phyloP scores from a whole-genome alignment of 106 monocot species.

The Cymbidium sinense region DNA sequence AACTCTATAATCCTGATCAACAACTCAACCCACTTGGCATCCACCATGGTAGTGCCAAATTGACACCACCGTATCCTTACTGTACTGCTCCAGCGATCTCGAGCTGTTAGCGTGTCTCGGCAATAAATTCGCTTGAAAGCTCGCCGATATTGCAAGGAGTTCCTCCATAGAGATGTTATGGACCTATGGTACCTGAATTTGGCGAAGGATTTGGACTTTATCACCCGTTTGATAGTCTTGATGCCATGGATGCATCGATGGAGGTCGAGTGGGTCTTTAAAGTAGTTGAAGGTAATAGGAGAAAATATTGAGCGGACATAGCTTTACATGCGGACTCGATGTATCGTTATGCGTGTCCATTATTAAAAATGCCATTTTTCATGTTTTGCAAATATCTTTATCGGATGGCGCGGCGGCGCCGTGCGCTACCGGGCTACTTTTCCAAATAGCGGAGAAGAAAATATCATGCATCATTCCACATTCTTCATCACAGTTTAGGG shows the following conservation, averaged over 20 bases:
- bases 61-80: conserved; percentile 77
- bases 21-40: conserved; percentile 57
- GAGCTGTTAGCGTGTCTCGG: conserved; percentile 60
- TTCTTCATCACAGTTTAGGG: too few relatives aligned
- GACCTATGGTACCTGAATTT: conserved; percentile 52
- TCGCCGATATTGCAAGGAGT: conserved; percentile 48
- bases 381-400: too few relatives aligned
- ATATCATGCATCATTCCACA: too few relatives aligned
- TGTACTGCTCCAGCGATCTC: conserved; percentile 52
- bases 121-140: conserved; percentile 41
- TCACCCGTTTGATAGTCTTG: conserved; percentile 46
- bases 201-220: conserved; percentile 48
- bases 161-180: conserved; percentile 26
- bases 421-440: too few relatives aligned
- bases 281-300: conserved; percentile 98
- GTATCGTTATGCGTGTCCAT: too few relatives aligned
- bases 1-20: conserved; percentile 49
- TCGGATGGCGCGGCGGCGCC: too few relatives aligned
- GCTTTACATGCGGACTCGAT: too few relatives aligned
- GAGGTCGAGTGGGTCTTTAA: conserved; percentile 55
- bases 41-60: conserved; percentile 97
- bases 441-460: too few relatives aligned
- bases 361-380: too few relatives aligned
- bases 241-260: conserved; percentile 59
- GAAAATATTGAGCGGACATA: too few relatives aligned